Base-by-base conservation (phyloP, 805 yeast species). In the Starmerella geochares region DNA sequence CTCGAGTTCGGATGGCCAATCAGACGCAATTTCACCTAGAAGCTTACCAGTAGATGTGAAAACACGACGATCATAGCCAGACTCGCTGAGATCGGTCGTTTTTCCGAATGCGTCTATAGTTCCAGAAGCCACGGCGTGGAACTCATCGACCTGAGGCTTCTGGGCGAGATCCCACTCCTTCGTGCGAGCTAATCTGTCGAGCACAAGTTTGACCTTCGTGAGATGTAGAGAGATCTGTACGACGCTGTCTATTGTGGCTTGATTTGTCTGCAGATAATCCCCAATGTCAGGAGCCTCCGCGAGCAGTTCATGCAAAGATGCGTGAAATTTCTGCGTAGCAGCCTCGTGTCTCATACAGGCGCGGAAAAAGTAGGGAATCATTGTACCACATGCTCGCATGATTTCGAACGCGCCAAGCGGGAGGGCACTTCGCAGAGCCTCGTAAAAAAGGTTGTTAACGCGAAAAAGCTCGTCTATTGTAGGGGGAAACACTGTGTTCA, bases 301-400 rank as follows among this genome's bases (percentile, higher is more conserved):
- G 6, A 51, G 40, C 50, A 79, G 74, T 2, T 63, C 65, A 23
- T 68, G 69, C 20, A 78, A 66, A 32, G 70, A 72, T 16, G 66
- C 57, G 16, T 73, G 67, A 57, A 86, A 86, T 47, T 74, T 72
- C 55, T 79, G 80, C 10, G 92, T 76, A 17, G 95, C 95, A 8
- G 96, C 95, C 65, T 88, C 95, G 65, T 90, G 96, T 50, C 96
- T 73, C 72, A 87, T 85, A 58, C 84, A 85, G 0, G 96, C 95
- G 61, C 87, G 85, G 68, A 85, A 90, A 63, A 87, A 90, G 64
- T 86, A 86, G 0, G 96, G 96, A 14, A 90, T 73, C 0, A 92
- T 80, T 46, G 78, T 74, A 3, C 87, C 92, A 61, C 94, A 77
- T 0, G 90, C 95, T 54, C 77, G 80, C 52, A 90, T 65, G 3